These are phyloP conservation scores for Pseudomicrostroma phylloplanum DNA, from an alignment of 1,284 basidiomycete species.

Conservation along the genomic window DNA sequence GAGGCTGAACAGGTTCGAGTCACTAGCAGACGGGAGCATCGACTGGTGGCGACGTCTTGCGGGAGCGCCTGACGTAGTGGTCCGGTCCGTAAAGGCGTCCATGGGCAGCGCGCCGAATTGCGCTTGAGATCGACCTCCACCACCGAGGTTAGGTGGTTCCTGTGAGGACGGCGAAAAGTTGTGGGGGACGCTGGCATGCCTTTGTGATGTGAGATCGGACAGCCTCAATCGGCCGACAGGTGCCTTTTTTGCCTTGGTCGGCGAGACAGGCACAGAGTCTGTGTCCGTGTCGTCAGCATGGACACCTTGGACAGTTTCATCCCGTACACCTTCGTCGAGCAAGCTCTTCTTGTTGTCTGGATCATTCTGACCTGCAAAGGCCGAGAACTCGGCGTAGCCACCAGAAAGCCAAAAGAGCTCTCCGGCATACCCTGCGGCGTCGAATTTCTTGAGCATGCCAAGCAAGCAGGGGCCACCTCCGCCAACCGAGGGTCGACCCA, in stretches of 20 bases:
- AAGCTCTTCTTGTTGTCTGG: no score
- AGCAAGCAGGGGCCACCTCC: conserved; percentile 44
- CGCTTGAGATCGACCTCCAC: conserved; percentile 20
- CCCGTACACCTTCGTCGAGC: no score
- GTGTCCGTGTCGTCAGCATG: not conserved
- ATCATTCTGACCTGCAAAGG: not conserved
- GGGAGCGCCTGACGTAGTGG: conserved; percentile 3
- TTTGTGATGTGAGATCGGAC: not conserved
- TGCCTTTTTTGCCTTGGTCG: not conserved
- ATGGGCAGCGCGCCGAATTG: conserved; percentile 38
- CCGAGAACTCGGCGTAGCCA: conserved; percentile 35
- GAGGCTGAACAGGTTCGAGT: not conserved
- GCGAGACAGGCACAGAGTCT: not conserved
- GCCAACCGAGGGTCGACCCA: conserved; percentile 39
- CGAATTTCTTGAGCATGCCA: conserved; percentile 48
- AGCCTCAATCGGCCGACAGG: not conserved
- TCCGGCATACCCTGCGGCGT: conserved; percentile 37
- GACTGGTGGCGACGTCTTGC: no score
- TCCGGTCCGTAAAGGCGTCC: conserved; percentile 34
- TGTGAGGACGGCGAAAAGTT: not conserved
- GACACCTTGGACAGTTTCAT: not conserved
- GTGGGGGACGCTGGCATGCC: not conserved
- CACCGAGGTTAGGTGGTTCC: not conserved
- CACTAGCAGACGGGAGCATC: no score
- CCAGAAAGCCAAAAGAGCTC: conserved; percentile 46